These are phyloP conservation scores for Populus pruinosa DNA, from an alignment of 345 rosid genomes.

Conservation along the genomic window DNA sequence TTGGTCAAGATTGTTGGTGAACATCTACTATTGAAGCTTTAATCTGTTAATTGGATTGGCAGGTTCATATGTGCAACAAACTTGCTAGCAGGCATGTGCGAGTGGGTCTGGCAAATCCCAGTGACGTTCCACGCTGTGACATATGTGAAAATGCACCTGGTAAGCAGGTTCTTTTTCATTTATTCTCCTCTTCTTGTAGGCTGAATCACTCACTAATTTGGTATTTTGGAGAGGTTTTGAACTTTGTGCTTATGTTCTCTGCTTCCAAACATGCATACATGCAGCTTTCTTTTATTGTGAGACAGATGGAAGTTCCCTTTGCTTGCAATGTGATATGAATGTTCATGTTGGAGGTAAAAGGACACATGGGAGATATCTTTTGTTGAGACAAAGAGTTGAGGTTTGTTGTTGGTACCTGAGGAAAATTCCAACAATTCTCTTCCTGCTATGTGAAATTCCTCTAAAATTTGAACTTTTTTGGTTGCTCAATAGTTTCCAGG, in stretches of 20 bases:
- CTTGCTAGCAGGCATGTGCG: conserved; percentile 80
- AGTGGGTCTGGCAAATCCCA: conserved; percentile 70
- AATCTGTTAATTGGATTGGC: conserved; percentile 13
- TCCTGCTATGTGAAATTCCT: neutral
- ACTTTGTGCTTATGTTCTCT: neutral
- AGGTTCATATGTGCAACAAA: conserved; percentile 87
- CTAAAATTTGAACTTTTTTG: neutral
- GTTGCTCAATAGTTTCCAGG: conserved; percentile 61
- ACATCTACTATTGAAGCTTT: neutral
- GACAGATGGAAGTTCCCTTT: conserved; percentile 76
- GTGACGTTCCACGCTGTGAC: conserved; percentile 66
- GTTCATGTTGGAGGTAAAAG: conserved; percentile 86
- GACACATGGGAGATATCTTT: conserved; percentile 61
- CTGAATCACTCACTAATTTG: neutral
- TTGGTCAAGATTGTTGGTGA: neutral
- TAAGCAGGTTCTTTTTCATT: conserved; percentile 19
- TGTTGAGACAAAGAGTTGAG: conserved; percentile 75
- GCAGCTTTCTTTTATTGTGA: conserved; percentile 89
- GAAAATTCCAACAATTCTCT: neutral
- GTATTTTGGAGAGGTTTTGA: neutral
- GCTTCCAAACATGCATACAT: conserved; percentile 18
- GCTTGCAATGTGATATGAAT: conserved; percentile 77
- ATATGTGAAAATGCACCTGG: conserved; percentile 83
- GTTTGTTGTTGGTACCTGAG: conserved; percentile 23
- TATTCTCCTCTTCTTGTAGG: neutral